A percentile compares a stretch with the other conserved stretches of the same genome.
Conservation (phyloP, 352 stramenopile genomes). For the Pelagophyceae sp. region DNA sequence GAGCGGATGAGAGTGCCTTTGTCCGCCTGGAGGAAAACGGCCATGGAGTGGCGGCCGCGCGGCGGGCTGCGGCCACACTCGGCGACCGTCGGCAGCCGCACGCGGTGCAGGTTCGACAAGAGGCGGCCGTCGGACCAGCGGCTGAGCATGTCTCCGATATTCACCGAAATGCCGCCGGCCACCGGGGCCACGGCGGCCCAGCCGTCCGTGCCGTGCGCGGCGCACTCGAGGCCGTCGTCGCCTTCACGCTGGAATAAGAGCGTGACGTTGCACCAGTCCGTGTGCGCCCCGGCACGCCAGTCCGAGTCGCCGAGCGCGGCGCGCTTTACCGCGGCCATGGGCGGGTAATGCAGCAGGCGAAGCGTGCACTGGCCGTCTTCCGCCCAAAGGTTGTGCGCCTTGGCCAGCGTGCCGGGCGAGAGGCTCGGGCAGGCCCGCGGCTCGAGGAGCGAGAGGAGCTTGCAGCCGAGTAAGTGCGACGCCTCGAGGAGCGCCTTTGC, state of each 20-base stretch:
- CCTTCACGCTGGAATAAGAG: slow-evolving; percentile 37
- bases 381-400: slow-evolving; percentile 34
- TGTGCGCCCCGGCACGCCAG: slow-evolving; percentile 38
- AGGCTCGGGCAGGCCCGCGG: slow-evolving; percentile 28
- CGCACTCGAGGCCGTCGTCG: slow-evolving; percentile 40
- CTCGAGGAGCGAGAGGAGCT: slow-evolving; percentile 34
- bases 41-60: slow-evolving; percentile 35
- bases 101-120: slow-evolving; percentile 43
- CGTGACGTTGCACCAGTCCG: slow-evolving; percentile 42
- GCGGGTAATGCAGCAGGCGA: slow-evolving; percentile 40
- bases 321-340: slow-evolving; percentile 12
- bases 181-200: slow-evolving; percentile 40
- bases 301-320: neutral
- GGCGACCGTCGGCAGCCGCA: slow-evolving; percentile 33
- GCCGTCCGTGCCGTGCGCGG: slow-evolving; percentile 30
- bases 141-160: slow-evolving; percentile 48
- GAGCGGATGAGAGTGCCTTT: slow-evolving; percentile 35
- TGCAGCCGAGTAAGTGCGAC: neutral
- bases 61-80: slow-evolving; percentile 25
- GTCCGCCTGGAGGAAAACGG: slow-evolving; percentile 40
- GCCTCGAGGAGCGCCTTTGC: slow-evolving; percentile 17
- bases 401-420: slow-evolving; percentile 26
- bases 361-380: slow-evolving; percentile 39
- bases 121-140: slow-evolving; percentile 39
- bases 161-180: slow-evolving; percentile 40